Percentiles rank a stretch among this genome's conserved stretches.
These are phyloP conservation scores for Pythium vanterpoolii DNA, from an alignment of 352 stramenopile species.

Conservation along the genomic window DNA sequence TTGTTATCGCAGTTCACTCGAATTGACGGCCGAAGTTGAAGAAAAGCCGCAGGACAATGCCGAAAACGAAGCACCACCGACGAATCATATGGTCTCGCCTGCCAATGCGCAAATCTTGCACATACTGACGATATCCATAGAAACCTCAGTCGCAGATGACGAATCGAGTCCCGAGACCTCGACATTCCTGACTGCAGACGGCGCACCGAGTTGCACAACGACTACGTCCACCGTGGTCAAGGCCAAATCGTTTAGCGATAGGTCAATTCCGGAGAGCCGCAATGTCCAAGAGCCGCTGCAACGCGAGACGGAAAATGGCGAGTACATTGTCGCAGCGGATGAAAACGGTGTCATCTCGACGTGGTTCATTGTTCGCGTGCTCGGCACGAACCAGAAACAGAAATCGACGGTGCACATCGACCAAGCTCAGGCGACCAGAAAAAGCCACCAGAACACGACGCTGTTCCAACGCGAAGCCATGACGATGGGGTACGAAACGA, in stretches of 20 bases:
- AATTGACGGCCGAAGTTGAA: slow-evolving; percentile 1
- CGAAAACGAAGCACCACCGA: background rate
- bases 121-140: slow-evolving; percentile 3
- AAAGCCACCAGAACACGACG: slow-evolving; percentile 14
- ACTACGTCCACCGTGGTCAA: background rate
- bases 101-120: slow-evolving; percentile 9
- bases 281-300: background rate
- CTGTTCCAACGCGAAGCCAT: slow-evolving; percentile 60
- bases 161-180: background rate
- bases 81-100: background rate
- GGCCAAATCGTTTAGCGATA: background rate
- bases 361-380: slow-evolving; percentile 2
- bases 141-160: background rate
- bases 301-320: background rate
- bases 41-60: background rate
- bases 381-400: background rate
- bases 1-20: background rate
- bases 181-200: slow-evolving; percentile 18
- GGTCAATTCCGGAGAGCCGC: background rate
- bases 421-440: background rate
- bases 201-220: background rate
- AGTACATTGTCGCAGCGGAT: slow-evolving; percentile 12
- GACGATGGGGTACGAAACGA: slow-evolving; percentile 43
- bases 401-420: background rate
- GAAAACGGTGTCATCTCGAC: slow-evolving; percentile 15